Conservation (phyloP, 495 filamentous ascomycete genomes). For the Aspergillus saccharolyticus region DNA sequence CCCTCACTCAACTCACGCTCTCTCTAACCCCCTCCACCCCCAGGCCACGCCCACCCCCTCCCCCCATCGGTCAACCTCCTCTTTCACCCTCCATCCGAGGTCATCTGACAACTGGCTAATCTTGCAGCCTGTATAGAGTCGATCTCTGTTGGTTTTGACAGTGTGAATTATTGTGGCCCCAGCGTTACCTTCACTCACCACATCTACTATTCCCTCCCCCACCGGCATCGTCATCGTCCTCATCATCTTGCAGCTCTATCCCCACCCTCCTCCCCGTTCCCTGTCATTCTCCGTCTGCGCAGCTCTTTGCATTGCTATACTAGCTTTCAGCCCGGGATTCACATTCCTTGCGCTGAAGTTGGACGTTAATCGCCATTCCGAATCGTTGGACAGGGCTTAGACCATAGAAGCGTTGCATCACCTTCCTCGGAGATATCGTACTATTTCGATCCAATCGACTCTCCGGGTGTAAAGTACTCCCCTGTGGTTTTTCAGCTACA, state of each 20-base stretch:
- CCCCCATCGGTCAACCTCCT: not conserved
- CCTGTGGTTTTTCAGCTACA: not conserved
- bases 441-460: not conserved
- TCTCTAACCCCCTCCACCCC: conserved; percentile 2
- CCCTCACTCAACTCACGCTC: too few relatives aligned
- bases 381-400: not conserved
- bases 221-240: conserved; percentile 1
- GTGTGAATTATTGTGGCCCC: conserved; percentile 11
- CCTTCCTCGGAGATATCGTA: conserved; percentile 1
- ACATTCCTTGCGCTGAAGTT: conserved; percentile 7
- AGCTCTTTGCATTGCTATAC: conserved; percentile 8
- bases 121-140: conserved; percentile 18
- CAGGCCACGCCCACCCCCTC: not conserved
- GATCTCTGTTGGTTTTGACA: conserved; percentile 4
- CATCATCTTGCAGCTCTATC: conserved; percentile 15
- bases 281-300: conserved; percentile 17
- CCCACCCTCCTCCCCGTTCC: conserved; percentile 2
- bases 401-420: conserved; percentile 2
- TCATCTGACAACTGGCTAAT: conserved; percentile 24
- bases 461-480: not conserved
- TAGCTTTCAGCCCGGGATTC: not conserved
- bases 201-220: not conserved
- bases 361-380: conserved; percentile 1
- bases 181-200: conserved; percentile 15
- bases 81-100: not conserved